Evolutionary conservation across 1,284 basidiomycete genomes (phyloP).

Genomic region (Ustilago tritici): DNA sequence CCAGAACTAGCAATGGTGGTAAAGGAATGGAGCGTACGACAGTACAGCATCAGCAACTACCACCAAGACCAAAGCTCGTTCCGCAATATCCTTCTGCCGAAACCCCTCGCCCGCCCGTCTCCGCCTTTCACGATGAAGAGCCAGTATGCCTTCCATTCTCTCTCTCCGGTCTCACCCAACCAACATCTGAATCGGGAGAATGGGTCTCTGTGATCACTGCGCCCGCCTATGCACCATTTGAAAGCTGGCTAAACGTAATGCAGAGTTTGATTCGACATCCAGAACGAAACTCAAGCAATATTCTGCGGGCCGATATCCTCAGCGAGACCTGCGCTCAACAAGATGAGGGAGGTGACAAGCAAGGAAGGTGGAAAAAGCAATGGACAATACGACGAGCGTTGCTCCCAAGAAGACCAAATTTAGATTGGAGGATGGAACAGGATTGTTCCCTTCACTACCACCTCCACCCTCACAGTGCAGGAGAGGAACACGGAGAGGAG

Average conservation of each 20-base stretch:
- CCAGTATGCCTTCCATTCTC: conserved; percentile 3
- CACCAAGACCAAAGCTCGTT: conserved; percentile 36
- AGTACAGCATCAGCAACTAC: conserved; percentile 39
- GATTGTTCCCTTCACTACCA: conserved; percentile 41
- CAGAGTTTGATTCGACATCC: conserved; percentile 59
- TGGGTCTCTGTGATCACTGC: conserved; percentile 46
- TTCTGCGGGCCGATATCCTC: conserved; percentile 63
- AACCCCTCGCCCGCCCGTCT: background rate
- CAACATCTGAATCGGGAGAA: background rate
- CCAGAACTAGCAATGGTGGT: background rate
- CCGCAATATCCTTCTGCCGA: conserved; percentile 32
- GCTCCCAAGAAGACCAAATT: conserved; percentile 43
- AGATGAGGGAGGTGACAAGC: background rate
- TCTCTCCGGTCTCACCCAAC: conserved; percentile 7
- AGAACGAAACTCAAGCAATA: conserved; percentile 62
- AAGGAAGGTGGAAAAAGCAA: conserved; percentile 26
- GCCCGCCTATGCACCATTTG: conserved; percentile 43
- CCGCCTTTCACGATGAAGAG: background rate
- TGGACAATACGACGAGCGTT: conserved; percentile 37
- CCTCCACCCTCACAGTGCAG: background rate
- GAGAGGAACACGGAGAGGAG: conserved; percentile 8
- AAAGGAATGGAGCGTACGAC: conserved; percentile 14
- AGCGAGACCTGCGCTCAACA: conserved; percentile 9
- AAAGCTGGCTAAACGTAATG: conserved; percentile 57
- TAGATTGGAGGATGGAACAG: conserved; percentile 52